Evolutionary conservation across 148 eudicot species (phyloP).

Genomic region (Amaranthus palmeri): DNA sequence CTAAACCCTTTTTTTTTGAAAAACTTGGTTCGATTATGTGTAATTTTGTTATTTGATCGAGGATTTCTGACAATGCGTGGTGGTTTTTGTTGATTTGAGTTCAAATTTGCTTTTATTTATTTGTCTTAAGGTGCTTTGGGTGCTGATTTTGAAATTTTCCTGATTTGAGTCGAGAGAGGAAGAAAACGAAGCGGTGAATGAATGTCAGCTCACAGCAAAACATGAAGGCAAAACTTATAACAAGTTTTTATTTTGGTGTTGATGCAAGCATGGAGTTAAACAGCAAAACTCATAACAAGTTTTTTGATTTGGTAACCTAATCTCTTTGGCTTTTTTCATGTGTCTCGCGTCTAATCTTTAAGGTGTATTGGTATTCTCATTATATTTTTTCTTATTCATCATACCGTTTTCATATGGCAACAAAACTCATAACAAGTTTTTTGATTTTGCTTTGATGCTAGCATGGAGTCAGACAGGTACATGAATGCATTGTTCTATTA

Average conservation of each 20-base stretch:
- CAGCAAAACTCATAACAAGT: not conserved
- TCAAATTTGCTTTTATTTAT: not conserved
- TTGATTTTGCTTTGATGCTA: conserved; percentile 6
- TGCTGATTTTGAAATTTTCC: too few relatives aligned
- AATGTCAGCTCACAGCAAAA: conserved; percentile 34
- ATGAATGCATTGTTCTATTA: not conserved
- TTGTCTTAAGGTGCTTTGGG: not conserved
- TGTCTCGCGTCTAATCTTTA: not conserved
- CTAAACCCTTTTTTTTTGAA: conserved; percentile 7
- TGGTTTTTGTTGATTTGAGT: conserved; percentile 10
- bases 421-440: conserved; percentile 1
- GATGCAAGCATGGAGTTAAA: too few relatives aligned
- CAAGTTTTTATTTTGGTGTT: too few relatives aligned
- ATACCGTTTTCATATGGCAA: conserved; percentile 5
- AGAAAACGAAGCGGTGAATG: conserved; percentile 78
- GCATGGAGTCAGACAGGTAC: conserved; percentile 52
- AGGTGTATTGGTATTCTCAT: not conserved
- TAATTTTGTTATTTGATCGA: conserved; percentile 15
- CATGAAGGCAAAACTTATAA: too few relatives aligned
- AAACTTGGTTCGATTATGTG: not conserved
- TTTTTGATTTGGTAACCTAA: not conserved
- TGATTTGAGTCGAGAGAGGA: conserved; percentile 58
- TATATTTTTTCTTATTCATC: not conserved
- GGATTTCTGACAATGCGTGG: conserved; percentile 11
- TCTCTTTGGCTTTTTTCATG: not conserved